phyloP scores from a whole-genome alignment of 306 rosid genomes.

The Betula pendula region DNA sequence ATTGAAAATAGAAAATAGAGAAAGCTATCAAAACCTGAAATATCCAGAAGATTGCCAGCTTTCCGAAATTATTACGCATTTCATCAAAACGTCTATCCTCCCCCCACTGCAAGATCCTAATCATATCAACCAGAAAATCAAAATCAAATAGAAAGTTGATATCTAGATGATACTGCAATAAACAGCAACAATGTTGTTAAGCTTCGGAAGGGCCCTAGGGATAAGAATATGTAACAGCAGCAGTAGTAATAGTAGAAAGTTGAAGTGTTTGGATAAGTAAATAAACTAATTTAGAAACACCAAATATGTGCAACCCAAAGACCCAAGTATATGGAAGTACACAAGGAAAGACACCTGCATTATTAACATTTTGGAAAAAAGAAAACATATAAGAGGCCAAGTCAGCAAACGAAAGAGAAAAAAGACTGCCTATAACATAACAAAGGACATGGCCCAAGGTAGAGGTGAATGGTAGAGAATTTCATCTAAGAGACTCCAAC shows the following conservation, averaged over 20 bases:
- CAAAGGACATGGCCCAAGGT: not conserved
- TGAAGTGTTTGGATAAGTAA: not conserved
- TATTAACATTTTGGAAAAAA: not conserved
- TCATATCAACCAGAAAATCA: slow-evolving; percentile 17
- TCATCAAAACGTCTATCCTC: slow-evolving; percentile 95
- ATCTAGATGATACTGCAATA: not conserved
- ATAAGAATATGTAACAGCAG: not conserved
- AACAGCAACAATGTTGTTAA: not conserved
- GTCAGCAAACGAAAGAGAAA: not conserved
- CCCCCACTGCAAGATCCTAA: slow-evolving; percentile 92
- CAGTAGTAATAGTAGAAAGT: not conserved
- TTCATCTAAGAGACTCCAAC: not conserved
- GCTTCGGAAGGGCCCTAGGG: not conserved
- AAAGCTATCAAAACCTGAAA: slow-evolving; percentile 65
- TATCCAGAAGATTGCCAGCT: slow-evolving; percentile 87
- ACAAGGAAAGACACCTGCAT: not conserved
- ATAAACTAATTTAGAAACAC: not conserved
- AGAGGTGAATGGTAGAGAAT: not conserved
- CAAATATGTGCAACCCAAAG: not conserved
- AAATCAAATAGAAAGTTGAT: slow-evolving; percentile 16
- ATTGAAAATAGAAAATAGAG: slow-evolving; percentile 17
- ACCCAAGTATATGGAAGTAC: not conserved
- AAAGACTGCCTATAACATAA: not conserved
- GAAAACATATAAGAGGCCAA: no score
- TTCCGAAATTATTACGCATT: slow-evolving; percentile 76